phyloP scores from a whole-genome alignment of 192 early-diverging fungal genomes.

The Umbelopsis vinacea region DNA sequence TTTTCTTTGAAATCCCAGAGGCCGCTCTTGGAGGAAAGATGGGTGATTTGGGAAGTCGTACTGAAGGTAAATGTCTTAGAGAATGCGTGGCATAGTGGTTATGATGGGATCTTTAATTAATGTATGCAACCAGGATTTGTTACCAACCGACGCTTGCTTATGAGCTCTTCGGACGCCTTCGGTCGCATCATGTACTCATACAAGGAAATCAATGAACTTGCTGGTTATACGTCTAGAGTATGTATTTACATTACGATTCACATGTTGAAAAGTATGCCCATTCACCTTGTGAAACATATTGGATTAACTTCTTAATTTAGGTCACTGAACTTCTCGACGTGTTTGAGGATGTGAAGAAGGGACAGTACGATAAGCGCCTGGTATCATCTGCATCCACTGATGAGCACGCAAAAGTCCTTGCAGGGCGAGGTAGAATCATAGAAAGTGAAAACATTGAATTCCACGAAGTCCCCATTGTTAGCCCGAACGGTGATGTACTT shows the following conservation, averaged over 20 bases:
- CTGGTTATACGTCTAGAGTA: conserved; percentile 92
- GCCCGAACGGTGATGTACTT: conserved; percentile 94
- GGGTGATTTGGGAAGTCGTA: conserved; percentile 57
- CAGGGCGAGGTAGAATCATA: conserved; percentile 69
- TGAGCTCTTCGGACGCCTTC: conserved; percentile 79
- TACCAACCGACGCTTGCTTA: conserved; percentile 75
- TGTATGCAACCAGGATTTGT: conserved; percentile 58
- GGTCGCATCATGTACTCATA: conserved; percentile 93
- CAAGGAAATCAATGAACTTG: conserved; percentile 93
- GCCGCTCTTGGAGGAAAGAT: conserved; percentile 40
- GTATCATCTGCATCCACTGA: conserved; percentile 60
- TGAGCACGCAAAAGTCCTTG: conserved; percentile 57
- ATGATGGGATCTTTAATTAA: not conserved
- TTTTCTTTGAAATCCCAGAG: conserved; percentile 67
- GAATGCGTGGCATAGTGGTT: not conserved
- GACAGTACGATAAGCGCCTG: conserved; percentile 76
- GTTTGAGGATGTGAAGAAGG: conserved; percentile 84
- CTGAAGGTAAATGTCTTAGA: conserved; percentile 47
- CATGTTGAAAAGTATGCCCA: no score
- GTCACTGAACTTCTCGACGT: conserved; percentile 82
- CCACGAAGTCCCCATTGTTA: conserved; percentile 88
- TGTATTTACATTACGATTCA: not conserved
- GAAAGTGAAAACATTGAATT: conserved; percentile 87
- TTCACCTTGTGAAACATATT: no score
- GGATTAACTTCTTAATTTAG: conserved; percentile 13